phyloP scores from a whole-genome alignment of 1,284 basidiomycete species.

The Clitocybe nebularis region DNA sequence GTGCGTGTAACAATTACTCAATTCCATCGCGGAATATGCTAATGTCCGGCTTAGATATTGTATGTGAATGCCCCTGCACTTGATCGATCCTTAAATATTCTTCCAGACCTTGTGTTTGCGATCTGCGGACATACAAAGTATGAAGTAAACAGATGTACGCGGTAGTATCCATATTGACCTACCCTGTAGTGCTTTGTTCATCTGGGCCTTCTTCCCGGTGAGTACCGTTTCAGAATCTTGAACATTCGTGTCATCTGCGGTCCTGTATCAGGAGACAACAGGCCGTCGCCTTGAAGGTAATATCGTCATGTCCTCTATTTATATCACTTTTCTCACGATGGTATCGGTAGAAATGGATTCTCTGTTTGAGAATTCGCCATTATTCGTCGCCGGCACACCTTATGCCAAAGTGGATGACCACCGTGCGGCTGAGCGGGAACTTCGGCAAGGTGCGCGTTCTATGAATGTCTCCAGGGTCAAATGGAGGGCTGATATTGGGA shows the following conservation, averaged over 20 bases:
- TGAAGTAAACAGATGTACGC: too few species aligned
- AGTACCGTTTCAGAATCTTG: conserved; percentile 5
- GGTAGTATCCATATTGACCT: too few species aligned
- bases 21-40: conserved; percentile 3
- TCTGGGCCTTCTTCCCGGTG: conserved; percentile 45
- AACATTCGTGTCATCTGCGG: conserved; percentile 4
- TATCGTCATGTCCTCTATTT: conserved; percentile 4
- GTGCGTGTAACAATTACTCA: conserved; percentile 30
- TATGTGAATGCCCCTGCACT: conserved; percentile 4
- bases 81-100: background rate
- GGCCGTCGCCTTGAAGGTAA: conserved; percentile 44
- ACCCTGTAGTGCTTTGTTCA: conserved; percentile 46
- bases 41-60: conserved; percentile 16
- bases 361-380: conserved; percentile 45
- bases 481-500: background rate
- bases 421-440: conserved; percentile 42
- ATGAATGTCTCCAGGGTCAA: background rate
- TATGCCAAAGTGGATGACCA: conserved; percentile 34
- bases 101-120: conserved; percentile 50
- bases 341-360: conserved; percentile 49
- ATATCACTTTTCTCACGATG: conserved; percentile 1
- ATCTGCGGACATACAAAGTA: conserved; percentile 58
- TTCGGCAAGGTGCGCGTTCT: conserved; percentile 30
- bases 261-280: conserved; percentile 37
- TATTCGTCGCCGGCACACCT: conserved; percentile 46